A percentile compares a stretch with the other conserved stretches of the same genome.
phyloP scores from a whole-genome alignment of 2,329 filamentous ascomycete genomes.

The Colletotrichum sp. region DNA sequence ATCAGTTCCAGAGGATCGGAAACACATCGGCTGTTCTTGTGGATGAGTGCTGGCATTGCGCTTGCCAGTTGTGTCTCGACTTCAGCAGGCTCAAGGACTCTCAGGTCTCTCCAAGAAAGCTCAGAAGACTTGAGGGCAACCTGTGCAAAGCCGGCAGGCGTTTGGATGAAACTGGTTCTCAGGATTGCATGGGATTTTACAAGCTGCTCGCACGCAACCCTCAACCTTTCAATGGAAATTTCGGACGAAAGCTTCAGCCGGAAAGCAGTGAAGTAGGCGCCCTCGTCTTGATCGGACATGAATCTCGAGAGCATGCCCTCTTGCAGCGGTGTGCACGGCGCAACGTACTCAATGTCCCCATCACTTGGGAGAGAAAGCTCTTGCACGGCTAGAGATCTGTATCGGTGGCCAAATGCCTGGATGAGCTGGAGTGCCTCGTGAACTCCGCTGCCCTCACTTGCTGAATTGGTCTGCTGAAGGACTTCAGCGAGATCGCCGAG shows the following conservation, averaged over 20 bases:
- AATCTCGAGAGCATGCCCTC: constrained; percentile 83
- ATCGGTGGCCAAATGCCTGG: constrained; percentile 66
- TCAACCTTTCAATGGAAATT: constrained; percentile 54
- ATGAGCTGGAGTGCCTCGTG: constrained; percentile 65
- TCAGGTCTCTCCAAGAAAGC: constrained; percentile 49
- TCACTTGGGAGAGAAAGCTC: neutral
- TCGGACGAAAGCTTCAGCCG: constrained; percentile 55
- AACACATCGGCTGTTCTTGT: constrained; percentile 53
- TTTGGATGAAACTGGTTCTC: constrained; percentile 74
- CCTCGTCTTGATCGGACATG: constrained; percentile 54
- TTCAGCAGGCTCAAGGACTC: constrained; percentile 27
- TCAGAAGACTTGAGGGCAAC: constrained; percentile 57
- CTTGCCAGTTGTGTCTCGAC: constrained; percentile 37
- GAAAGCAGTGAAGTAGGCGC: constrained; percentile 82
- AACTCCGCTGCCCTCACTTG: constrained; percentile 27
- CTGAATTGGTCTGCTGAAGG: constrained; percentile 28
- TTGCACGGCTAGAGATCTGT: constrained; percentile 59
- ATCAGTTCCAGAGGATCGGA: constrained; percentile 57
- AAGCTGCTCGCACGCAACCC: constrained; percentile 61
- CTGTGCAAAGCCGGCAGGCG: constrained; percentile 79
- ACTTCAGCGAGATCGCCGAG: constrained; percentile 51
- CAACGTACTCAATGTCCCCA: constrained; percentile 71
- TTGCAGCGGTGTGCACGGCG: constrained; percentile 85
- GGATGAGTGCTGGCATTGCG: constrained; percentile 56
- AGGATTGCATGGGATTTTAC: constrained; percentile 66